Conservation (phyloP, 1,284 basidiomycete genomes). For the Calocybe gambosa region DNA sequence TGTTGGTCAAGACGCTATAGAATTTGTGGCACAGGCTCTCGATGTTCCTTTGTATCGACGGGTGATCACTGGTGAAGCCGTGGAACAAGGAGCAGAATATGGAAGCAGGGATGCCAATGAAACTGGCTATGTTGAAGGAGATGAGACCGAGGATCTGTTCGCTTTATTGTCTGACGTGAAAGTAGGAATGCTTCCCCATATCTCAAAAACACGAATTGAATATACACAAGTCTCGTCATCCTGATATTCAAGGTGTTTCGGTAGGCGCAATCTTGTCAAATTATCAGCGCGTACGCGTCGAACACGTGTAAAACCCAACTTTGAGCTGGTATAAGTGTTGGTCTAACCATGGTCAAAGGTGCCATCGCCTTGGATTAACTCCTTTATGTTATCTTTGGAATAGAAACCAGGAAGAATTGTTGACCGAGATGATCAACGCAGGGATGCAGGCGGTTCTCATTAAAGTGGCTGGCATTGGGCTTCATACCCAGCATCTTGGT, state of each 20-base stretch:
- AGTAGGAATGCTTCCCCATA: conserved; percentile 35
- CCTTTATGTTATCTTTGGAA: conserved; percentile 95
- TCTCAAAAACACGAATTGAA: conserved; percentile 3
- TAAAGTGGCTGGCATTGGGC: conserved; percentile 94
- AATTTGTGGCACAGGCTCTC: conserved; percentile 81
- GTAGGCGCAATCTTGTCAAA: conserved; percentile 97
- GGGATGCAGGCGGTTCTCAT: conserved; percentile 85
- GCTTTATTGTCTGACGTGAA: conserved; percentile 75
- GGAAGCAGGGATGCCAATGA: conserved; percentile 52
- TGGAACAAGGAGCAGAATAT: conserved; percentile 85
- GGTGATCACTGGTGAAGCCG: conserved; percentile 75
- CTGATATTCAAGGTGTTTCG: conserved; percentile 83
- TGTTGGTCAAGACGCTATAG: conserved; percentile 92
- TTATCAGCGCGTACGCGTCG: conserved; percentile 94
- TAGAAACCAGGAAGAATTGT: conserved; percentile 76
- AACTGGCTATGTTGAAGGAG: conserved; percentile 53
- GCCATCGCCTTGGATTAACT: conserved; percentile 74
- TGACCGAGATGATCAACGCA: conserved; percentile 81
- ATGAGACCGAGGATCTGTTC: conserved; percentile 96
- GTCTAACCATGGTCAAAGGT: conserved; percentile 40
- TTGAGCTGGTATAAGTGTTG: not conserved
- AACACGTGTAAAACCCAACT: conserved; percentile 77
- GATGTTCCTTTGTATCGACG: conserved; percentile 82
- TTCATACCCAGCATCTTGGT: conserved; percentile 76
- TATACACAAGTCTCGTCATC: conserved; percentile 57